phyloP scores from a whole-genome alignment of 2,329 filamentous ascomycete genomes.

The Plenodomus lindquistii region DNA sequence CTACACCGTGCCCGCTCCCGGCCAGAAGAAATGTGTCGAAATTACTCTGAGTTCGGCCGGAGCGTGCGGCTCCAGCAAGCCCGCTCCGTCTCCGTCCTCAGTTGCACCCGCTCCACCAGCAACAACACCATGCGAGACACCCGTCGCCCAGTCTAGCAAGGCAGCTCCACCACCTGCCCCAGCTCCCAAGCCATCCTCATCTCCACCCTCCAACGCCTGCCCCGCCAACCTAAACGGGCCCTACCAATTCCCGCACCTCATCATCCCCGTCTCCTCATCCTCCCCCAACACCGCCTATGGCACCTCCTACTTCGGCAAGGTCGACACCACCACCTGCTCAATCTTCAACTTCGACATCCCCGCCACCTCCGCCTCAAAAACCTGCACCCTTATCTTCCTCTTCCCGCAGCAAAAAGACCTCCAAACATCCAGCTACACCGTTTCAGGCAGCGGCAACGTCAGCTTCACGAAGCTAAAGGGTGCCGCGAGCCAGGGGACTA shows the following conservation, averaged over 20 bases:
- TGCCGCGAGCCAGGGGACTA: slow-evolving; percentile 55
- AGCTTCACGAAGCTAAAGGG: slow-evolving; percentile 56
- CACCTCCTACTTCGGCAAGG: slow-evolving; percentile 59
- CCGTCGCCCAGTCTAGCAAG: slow-evolving; percentile 1
- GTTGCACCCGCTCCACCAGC: background rate
- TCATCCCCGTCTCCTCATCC: slow-evolving; percentile 62
- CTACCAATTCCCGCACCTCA: slow-evolving; percentile 61
- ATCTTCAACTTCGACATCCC: slow-evolving; percentile 74
- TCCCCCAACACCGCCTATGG: slow-evolving; percentile 58
- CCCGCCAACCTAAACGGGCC: slow-evolving; percentile 28
- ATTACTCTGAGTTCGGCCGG: slow-evolving; percentile 48
- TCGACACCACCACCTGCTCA: slow-evolving; percentile 50
- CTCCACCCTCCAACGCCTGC: slow-evolving; percentile 9
- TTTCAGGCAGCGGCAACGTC: slow-evolving; percentile 58
- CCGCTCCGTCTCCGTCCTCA: slow-evolving; percentile 3
- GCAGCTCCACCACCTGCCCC: slow-evolving; percentile 2
- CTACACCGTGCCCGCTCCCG: slow-evolving; percentile 50
- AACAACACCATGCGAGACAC: background rate
- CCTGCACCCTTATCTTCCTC: slow-evolving; percentile 67
- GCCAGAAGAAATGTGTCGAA: slow-evolving; percentile 55
- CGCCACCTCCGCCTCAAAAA: slow-evolving; percentile 56
- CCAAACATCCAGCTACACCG: slow-evolving; percentile 62
- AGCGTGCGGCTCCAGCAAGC: slow-evolving; percentile 17
- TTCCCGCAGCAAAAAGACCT: slow-evolving; percentile 62
- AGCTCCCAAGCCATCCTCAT: background rate